Evolutionary conservation across 23 red algal species (phyloP).

Genomic region (Gracilaria gracilis): DNA sequence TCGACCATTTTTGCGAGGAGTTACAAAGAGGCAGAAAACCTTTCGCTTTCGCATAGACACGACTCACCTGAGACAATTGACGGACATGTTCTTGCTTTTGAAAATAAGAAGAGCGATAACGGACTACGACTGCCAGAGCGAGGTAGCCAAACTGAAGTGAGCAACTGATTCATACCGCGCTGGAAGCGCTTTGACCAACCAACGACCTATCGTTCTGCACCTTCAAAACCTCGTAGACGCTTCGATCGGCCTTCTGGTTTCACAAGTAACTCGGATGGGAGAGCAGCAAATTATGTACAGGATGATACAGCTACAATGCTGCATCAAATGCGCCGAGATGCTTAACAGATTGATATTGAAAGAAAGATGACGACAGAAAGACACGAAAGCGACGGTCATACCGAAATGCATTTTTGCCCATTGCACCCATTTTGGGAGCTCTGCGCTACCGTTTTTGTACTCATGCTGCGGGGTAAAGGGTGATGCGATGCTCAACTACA

Average conservation of each 20-base stretch:
- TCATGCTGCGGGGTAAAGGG: background rate
- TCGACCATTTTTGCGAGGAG: background rate
- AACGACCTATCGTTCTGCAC: background rate
- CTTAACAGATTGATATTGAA: slow-evolving; percentile 2
- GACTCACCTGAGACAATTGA: background rate
- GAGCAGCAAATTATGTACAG: background rate
- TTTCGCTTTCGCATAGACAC: background rate
- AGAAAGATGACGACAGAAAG: background rate
- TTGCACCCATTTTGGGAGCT: background rate
- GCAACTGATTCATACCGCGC: slow-evolving; percentile 3
- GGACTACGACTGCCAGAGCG: slow-evolving; percentile 25
- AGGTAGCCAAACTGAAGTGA: background rate
- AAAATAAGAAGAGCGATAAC: background rate
- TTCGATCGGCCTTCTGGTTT: slow-evolving; percentile 5
- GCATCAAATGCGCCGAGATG: slow-evolving; percentile 17
- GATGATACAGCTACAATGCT: background rate
- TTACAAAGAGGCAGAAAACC: background rate
- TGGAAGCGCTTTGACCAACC: slow-evolving; percentile 26
- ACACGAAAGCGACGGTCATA: background rate
- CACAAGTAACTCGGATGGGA: background rate
- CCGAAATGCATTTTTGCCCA: slow-evolving; percentile 13
- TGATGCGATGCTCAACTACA: background rate
- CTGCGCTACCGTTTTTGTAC: background rate
- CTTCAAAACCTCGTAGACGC: background rate
- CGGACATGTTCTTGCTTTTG: background rate